Evolutionary conservation across 1,139 yeast species (phyloP), one percentile per base, ranked within the genome.

Genomic region (Candida mesenterica): DNA sequence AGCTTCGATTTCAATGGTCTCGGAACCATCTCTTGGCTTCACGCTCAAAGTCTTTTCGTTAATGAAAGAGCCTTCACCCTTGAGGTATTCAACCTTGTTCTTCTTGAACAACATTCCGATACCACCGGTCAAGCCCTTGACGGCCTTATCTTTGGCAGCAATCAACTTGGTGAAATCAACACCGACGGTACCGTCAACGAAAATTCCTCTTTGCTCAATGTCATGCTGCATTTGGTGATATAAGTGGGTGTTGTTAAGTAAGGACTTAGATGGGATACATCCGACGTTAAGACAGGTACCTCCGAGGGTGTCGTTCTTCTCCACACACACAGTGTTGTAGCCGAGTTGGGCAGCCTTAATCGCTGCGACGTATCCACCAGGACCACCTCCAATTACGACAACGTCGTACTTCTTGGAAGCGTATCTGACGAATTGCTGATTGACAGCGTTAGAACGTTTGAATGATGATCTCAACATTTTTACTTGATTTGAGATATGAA

Each of bases 231-330:
- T 83, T 62, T 82, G 86, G 63, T 94, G 98, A 71, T 77, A 90
- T 52, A 92, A 65, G 46, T 89, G 97, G 19, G 97, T 85, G 75
- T 92, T 94, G 80, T 92, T 92, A 58, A 92, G 74, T 46, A 92
- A 71, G 12, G 98, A 87, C 69, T 94, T 94, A 48, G 98, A 92
- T 42, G 99, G 99, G 55, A 94, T 94, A 76, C 98, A 92, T 33
- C 98, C 98, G 38, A 92, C 97, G 65, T 92, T 92, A 56, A 92
- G 72, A 77, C 99, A 94, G 37, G 98, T 94, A 57, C 99, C 99
- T 46, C 99, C 99, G 48, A 94, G 79, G 24, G 82, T 66, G 30
- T 98, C 99, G 66, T 98, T 83, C 72, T 88, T 89, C 65, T 94
- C 98, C 49, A 94, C 73, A 77, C 98, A 92, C 29, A 97, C 98